phyloP scores from a whole-genome alignment of 768 basidiomycete species.

The Amanita muscaria region DNA sequence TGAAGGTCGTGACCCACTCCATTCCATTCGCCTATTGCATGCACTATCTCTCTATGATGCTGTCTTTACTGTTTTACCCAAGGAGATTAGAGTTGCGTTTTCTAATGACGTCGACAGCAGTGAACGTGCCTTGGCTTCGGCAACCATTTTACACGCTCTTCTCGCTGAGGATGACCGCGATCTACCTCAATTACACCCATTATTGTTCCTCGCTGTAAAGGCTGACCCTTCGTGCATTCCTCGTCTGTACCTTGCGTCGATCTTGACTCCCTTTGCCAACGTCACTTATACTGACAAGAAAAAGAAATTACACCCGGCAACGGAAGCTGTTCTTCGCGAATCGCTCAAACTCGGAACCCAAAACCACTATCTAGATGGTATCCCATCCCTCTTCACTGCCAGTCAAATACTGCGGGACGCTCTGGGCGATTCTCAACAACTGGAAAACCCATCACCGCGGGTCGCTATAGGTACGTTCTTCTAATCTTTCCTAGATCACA shows the following conservation, averaged over 20 bases:
- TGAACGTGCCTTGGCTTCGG: slow-evolving; percentile 43
- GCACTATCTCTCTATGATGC: slow-evolving; percentile 60
- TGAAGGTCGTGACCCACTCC: slow-evolving; percentile 65
- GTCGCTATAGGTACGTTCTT: slow-evolving; percentile 45
- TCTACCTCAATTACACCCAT: slow-evolving; percentile 39
- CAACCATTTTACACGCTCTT: slow-evolving; percentile 48
- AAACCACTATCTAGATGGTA: slow-evolving; percentile 69
- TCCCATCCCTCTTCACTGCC: slow-evolving; percentile 57
- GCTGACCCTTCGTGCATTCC: slow-evolving; percentile 33
- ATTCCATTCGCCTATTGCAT: slow-evolving; percentile 67
- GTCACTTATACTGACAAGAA: slow-evolving; percentile 57
- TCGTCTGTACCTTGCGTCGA: slow-evolving; percentile 72
- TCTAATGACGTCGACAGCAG: slow-evolving; percentile 33
- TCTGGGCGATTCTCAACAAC: slow-evolving; percentile 24
- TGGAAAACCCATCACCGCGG: slow-evolving; percentile 36
- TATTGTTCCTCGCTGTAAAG: slow-evolving; percentile 30
- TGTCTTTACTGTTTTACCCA: slow-evolving; percentile 51
- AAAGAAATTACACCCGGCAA: slow-evolving; percentile 46
- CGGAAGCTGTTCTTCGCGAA: slow-evolving; percentile 70
- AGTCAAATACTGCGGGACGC: slow-evolving; percentile 34
- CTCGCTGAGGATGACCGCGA: slow-evolving; percentile 20
- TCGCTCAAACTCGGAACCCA: slow-evolving; percentile 78
- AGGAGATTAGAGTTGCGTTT: slow-evolving; percentile 31
- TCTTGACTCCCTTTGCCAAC: slow-evolving; percentile 61
- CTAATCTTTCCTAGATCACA: not conserved